These are phyloP conservation scores for Podaxis sp. DNA, from an alignment of 768 basidiomycete species.

Conservation along the genomic window DNA sequence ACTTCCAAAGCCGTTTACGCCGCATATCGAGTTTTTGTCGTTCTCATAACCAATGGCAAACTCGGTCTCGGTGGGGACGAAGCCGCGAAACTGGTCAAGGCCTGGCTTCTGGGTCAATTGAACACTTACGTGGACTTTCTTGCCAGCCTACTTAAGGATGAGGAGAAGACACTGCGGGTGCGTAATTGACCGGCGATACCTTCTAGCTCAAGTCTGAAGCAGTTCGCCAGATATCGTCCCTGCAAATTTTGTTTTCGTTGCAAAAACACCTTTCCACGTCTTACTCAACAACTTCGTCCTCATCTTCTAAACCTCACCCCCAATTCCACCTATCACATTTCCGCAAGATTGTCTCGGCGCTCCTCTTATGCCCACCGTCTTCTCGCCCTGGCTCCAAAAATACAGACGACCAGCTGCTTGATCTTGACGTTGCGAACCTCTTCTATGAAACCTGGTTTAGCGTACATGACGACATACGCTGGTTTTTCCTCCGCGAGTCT, in stretches of 20 bases:
- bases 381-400: conserved; percentile 20
- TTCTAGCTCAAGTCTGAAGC: not conserved
- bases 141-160: conserved; percentile 66
- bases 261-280: conserved; percentile 74
- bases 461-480: conserved; percentile 78
- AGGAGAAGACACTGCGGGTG: conserved; percentile 73
- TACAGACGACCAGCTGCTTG: conserved; percentile 33
- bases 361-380: conserved; percentile 61
- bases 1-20: conserved; percentile 78
- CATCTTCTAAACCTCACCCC: conserved; percentile 37
- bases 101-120: conserved; percentile 78
- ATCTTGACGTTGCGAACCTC: conserved; percentile 54
- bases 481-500: conserved; percentile 83
- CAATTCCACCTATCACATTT: conserved; percentile 70
- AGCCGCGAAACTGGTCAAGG: conserved; percentile 59
- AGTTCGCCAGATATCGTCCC: conserved; percentile 50
- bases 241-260: conserved; percentile 74
- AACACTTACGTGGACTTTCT: conserved; percentile 68
- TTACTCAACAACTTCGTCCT: conserved; percentile 34
- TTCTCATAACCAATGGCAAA: conserved; percentile 54
- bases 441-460: conserved; percentile 74
- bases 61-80: conserved; percentile 47
- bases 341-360: conserved; percentile 53
- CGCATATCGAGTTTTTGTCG: conserved; percentile 72
- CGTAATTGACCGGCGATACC: conserved; percentile 19